Base-by-base conservation (phyloP, 192 early-diverging fungal species). In the Blastocladiella britannica region DNA sequence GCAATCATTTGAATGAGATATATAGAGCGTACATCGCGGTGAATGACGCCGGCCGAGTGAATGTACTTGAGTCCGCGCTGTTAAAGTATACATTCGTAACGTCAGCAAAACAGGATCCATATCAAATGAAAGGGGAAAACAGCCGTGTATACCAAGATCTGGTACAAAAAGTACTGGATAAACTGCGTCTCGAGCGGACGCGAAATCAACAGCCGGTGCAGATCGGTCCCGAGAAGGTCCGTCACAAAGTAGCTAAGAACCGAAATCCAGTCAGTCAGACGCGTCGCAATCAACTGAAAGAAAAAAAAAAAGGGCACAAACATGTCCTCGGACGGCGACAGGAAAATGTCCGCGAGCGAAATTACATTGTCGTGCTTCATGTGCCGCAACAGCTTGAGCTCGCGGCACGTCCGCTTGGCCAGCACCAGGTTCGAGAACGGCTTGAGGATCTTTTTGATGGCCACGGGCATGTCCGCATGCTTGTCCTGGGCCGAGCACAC, bases 91-190 rank as follows among this genome's bases (percentile, higher is more conserved):
- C 26, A 12, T 29, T 26, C 29, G 31, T 26, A 58, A 25, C 28
- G 25, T 25, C n/a, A 52, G 12, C 53, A 62, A 63, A 53, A 31
- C 58, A 26, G 24, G 29, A 1, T n/a, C 26, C 26, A 23, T 18
- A 47, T 25, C 24, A 43, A 37, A 59, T 58, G 24, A 23, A 12
- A 7, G 18, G 18, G 22, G 2, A 4, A n/a, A 58, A 54, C 4
- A 66, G 60, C 30, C 76, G 63, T n/a, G n/a, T n/a, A n/a, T 64
- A 79, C 75, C 61, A 93, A 65, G 54, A 97, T 90, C 64, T 97
- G 93, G 67, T 93, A 97, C 65, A 91, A 74, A 69, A 97, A 97
- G 79, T 91, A 97, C 69, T 97, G 88, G 60, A 93, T 85, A 58
- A 91, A 92, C 65, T 91, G 88, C 66, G 87, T 88, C 58, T 93